A percentile compares a stretch with the other conserved stretches of the same genome.
Conservation (phyloP, 345 rosid species). For the Boechera divaricarpa region DNA sequence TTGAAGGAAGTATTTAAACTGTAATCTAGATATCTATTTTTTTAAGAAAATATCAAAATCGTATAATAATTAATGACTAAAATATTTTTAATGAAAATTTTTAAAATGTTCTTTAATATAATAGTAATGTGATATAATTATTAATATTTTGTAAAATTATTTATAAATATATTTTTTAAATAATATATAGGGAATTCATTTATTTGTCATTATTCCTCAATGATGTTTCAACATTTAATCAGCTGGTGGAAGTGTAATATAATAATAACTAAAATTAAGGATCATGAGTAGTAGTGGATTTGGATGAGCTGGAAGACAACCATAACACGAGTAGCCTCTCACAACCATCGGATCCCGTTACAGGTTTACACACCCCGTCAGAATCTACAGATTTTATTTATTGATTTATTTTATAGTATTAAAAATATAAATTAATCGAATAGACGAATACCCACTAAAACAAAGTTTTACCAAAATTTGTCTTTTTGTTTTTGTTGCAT, state of each 20-base stretch:
- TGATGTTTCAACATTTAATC: neutral
- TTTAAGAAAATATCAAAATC: no score
- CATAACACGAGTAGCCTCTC: constrained; percentile 1
- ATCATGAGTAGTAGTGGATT: constrained; percentile 39
- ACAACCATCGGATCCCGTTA: constrained; percentile 14
- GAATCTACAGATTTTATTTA: neutral
- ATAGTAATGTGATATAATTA: no score
- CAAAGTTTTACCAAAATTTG: neutral
- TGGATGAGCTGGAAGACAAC: constrained; percentile 42
- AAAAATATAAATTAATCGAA: neutral
- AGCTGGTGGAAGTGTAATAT: constrained; percentile 18
- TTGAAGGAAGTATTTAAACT: no score
- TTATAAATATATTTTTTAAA: no score
- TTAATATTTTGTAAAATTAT: no score
- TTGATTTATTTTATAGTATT: neutral
- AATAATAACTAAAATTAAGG: constrained; percentile 3
- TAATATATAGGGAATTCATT: neutral
- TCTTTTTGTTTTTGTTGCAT: neutral
- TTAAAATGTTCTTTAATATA: no score
- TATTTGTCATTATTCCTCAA: neutral
- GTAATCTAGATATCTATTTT: no score
- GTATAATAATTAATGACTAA: no score
- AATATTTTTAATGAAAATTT: no score
- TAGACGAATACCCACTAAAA: neutral
- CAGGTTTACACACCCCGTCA: constrained; percentile 11